Base-by-base conservation (phyloP, 2,329 filamentous ascomycete genomes). In the Apiospora rasikravindrae region DNA sequence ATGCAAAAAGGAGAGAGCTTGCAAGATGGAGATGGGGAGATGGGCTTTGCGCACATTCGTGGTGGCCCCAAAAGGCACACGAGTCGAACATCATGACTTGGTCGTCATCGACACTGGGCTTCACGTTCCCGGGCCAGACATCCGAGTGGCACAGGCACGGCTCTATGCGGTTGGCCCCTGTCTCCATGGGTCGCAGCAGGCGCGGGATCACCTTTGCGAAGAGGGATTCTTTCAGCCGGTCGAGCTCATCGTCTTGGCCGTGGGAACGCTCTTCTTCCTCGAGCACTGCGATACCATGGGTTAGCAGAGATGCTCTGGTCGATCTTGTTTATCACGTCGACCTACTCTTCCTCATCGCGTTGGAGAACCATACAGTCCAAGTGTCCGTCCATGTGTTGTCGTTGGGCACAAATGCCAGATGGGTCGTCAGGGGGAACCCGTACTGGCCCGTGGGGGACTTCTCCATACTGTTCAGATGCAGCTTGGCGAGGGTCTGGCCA, bases 171-270 rank as follows among this genome's bases (percentile, higher is more conserved):
- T 26, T 42, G 10, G 37, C 37, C 6, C 24, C 40, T 14, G 64
- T 67, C 37, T 67, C 64, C 64, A 67, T 42, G 4, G 64, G 64
- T 5, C 64, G 64, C 10, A 67, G 22, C 8, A 67, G 40, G 22
- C 37, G 22, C 2, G 64, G 64, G 14, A 67, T 67, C 10, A 42
- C 64, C 37, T 40, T 67, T 4, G 33, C 37, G 37, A 67, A 26
- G 37, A 67, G 14, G 4, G 64, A 2, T 19, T 67, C 40, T 26
- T 40, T 42, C 13, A 42, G 33, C 11, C 33, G 64, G 10, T 44
- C 24, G 11, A 67, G 40, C 8, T 67, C 37, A 22, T 42, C 37
- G 64, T 76, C 73, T 4, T 72, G 71, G 72, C 79, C 75, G 22
- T 79, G 69, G 0, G 78, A 77, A 1, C 26, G 16, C 14, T 33